phyloP scores from a whole-genome alignment of 192 early-diverging fungal species.

The Backusella liffmaniae region DNA sequence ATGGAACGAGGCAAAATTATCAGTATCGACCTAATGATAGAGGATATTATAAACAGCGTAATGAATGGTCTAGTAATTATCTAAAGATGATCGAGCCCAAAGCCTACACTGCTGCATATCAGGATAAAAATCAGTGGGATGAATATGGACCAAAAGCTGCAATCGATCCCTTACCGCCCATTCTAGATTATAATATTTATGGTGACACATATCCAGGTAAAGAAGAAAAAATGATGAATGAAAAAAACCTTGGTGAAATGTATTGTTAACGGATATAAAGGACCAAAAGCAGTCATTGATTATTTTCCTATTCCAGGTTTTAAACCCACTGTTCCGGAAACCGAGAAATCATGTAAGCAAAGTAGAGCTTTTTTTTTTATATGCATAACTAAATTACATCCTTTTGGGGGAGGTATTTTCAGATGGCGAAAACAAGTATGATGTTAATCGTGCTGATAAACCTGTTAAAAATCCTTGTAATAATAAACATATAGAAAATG shows the following conservation, averaged over 20 bases:
- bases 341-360: not conserved
- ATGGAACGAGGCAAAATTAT: not conserved
- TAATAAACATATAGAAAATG: not conserved
- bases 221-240: not conserved
- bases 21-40: not conserved
- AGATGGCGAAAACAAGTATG: not conserved
- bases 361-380: not conserved
- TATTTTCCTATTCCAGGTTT: not conserved
- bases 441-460: not conserved
- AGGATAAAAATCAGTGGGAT: not conserved
- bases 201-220: not conserved
- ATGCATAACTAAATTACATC: not conserved
- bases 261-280: not conserved
- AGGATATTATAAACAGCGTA: not conserved
- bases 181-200: not conserved
- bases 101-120: not conserved
- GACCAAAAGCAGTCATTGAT: not conserved
- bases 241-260: not conserved
- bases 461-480: not conserved
- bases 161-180: not conserved
- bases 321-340: not conserved
- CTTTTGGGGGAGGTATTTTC: not conserved
- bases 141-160: not conserved
- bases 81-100: not conserved
- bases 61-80: not conserved